Evolutionary conservation across 2,329 filamentous ascomycete genomes (phyloP).

Genomic region (Diaporthe sp.): DNA sequence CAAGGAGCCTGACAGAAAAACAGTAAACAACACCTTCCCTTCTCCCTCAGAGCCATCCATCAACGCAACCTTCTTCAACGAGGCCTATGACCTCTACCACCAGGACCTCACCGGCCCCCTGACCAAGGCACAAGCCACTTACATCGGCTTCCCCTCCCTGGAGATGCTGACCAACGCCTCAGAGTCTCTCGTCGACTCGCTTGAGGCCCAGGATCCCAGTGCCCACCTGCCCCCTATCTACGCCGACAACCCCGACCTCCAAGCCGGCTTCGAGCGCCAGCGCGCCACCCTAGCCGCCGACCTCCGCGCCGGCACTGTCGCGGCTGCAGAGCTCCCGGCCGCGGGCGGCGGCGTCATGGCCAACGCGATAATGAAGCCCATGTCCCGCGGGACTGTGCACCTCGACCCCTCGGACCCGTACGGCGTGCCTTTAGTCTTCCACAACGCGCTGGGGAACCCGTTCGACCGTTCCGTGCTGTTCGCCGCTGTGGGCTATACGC

Average conservation of each 20-base stretch:
- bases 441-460: slow-evolving; percentile 57
- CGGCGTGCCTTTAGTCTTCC: slow-evolving; percentile 66
- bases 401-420: slow-evolving; percentile 58
- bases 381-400: slow-evolving; percentile 59
- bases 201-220: neutral
- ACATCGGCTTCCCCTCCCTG: slow-evolving; percentile 1
- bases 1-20: neutral
- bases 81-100: slow-evolving; percentile 16
- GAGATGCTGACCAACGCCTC: neutral
- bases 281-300: slow-evolving; percentile 49
- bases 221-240: neutral
- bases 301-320: slow-evolving; percentile 50
- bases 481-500: slow-evolving; percentile 59
- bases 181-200: neutral
- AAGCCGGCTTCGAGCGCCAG: slow-evolving; percentile 28
- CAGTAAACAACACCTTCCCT: slow-evolving; percentile 9
- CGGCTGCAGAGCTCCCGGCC: slow-evolving; percentile 46
- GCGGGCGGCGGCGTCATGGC: slow-evolving; percentile 43
- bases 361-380: slow-evolving; percentile 40
- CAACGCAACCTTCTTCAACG: slow-evolving; percentile 7
- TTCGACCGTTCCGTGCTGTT: slow-evolving; percentile 60
- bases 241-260: neutral
- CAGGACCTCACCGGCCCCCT: neutral
- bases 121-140: slow-evolving; percentile 20
- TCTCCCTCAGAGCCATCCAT: neutral